These are phyloP conservation scores for Ilex aquifolium DNA, from an alignment of 257 asterid species.

Conservation along the genomic window DNA sequence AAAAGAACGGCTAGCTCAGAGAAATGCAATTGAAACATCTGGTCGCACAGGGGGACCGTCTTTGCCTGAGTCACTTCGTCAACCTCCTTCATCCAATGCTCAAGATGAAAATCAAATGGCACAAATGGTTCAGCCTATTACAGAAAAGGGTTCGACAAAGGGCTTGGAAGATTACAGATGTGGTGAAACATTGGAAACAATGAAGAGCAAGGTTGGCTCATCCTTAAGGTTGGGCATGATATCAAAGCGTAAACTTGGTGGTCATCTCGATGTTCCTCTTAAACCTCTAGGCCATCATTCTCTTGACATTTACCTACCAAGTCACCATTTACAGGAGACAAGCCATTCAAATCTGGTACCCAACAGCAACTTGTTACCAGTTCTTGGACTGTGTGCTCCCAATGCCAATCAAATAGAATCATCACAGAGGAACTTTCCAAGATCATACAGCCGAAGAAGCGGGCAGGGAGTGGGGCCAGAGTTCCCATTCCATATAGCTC, in stretches of 20 bases:
- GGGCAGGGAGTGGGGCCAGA: constrained; percentile 22
- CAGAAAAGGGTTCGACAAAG: constrained; percentile 36
- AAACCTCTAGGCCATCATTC: constrained; percentile 27
- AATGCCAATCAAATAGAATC: constrained; percentile 34
- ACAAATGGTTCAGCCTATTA: constrained; percentile 26
- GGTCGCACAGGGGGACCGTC: constrained; percentile 27
- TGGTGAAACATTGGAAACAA: constrained; percentile 24
- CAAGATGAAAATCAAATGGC: constrained; percentile 35
- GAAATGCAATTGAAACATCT: constrained; percentile 34
- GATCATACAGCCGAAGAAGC: constrained; percentile 18
- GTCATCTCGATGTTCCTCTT: constrained; percentile 29
- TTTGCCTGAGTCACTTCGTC: constrained; percentile 23
- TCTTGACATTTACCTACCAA: constrained; percentile 22
- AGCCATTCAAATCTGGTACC: constrained; percentile 17
- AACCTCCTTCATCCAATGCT: constrained; percentile 22
- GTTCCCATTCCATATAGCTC: constrained; percentile 21
- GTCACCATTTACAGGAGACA: constrained; percentile 19
- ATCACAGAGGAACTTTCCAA: constrained; percentile 20
- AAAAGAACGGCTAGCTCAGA: constrained; percentile 60
- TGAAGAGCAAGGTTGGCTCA: constrained; percentile 31
- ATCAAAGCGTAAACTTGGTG: constrained; percentile 36
- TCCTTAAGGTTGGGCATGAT: constrained; percentile 32
- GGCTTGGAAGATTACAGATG: constrained; percentile 23
- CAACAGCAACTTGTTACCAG: constrained; percentile 19
- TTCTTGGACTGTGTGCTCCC: constrained; percentile 42